Evolutionary conservation across 805 yeast genomes (phyloP).

Genomic region (Candida tallmaniae): DNA sequence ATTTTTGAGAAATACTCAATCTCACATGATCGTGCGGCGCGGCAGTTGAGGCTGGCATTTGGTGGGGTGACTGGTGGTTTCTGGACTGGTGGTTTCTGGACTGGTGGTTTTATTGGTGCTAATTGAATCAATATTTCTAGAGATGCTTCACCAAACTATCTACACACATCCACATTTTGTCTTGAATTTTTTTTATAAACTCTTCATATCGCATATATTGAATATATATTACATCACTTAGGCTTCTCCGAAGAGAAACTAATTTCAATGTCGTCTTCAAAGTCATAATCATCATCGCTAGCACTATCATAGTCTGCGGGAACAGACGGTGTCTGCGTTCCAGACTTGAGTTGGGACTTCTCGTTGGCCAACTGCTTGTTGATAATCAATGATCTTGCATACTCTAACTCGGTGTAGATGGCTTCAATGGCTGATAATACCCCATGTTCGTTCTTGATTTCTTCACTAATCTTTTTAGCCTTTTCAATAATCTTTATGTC

Average conservation of each 20-base stretch:
- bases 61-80: too few relatives aligned
- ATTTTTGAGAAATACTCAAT: too few relatives aligned
- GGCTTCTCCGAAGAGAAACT: not conserved
- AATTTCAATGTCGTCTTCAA: not conserved
- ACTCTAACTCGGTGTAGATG: conserved; percentile 76
- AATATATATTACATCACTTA: not conserved
- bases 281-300: not conserved
- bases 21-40: too few relatives aligned
- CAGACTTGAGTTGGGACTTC: conserved; percentile 7
- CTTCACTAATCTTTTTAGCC: conserved; percentile 59
- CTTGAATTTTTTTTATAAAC: too few relatives aligned
- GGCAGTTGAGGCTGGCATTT: too few relatives aligned
- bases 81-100: too few relatives aligned
- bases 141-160: too few relatives aligned
- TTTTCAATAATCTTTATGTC: conserved; percentile 62
- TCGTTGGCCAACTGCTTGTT: conserved; percentile 40
- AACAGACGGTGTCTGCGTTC: conserved; percentile 5
- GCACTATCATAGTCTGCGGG: not conserved
- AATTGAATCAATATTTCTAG: too few relatives aligned
- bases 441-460: conserved; percentile 73
- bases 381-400: conserved; percentile 57
- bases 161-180: too few relatives aligned
- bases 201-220: too few relatives aligned
- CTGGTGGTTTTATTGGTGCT: too few relatives aligned
- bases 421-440: conserved; percentile 69